Evolutionary conservation across 2,329 filamentous ascomycete species (phyloP), one percentile per base, ranked within the genome.

Genomic region (Hysterium pulicare): DNA sequence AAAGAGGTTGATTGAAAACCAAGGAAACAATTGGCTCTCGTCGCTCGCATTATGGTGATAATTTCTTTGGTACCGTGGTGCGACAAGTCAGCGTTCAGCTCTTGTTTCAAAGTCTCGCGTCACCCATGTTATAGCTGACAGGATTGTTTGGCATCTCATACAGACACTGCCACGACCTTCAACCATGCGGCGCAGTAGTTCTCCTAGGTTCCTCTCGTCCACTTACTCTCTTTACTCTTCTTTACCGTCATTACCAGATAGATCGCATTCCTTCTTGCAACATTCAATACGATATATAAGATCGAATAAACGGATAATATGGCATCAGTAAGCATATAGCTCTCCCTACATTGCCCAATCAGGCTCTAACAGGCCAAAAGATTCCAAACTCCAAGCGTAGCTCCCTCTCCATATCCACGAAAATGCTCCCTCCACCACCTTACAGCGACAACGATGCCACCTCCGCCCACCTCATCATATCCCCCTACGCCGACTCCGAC

Each of bases 71-170:
- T 45, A 33, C 34, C 47, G 32, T 42, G 46, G 38, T 37, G 28
- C n/a, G n/a, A n/a, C n/a, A n/a, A n/a, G n/a, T n/a, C n/a, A 30
- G 48, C 60, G 64, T 65, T 64, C 60, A 62, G 47, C 15, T 10
- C 5, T 20, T 21, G 19, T 20, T 13, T 20, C 21, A 13, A n/a
- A 34, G n/a, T 34, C 5, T 10, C 4, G 20, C 4, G n/a, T 19
- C 33, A 34, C 11, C 4, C 13, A 34, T 4, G 33, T 13, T 35
- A n/a, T 34, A n/a, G 28, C n/a, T 10, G 4, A 3, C 4, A 32
- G 28, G 5, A 32, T 9, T n/a, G 28, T n/a, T 10, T 32, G 17
- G 9, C 28, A 32, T 13, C 28, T n/a, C 13, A 13, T n/a, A 32
- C n/a, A 16, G n/a, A 32, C 28, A 10, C 13, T 10, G 13, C 17